Conservation (phyloP, 2,329 filamentous ascomycete species). For the Erysiphe neolycopersici region DNA sequence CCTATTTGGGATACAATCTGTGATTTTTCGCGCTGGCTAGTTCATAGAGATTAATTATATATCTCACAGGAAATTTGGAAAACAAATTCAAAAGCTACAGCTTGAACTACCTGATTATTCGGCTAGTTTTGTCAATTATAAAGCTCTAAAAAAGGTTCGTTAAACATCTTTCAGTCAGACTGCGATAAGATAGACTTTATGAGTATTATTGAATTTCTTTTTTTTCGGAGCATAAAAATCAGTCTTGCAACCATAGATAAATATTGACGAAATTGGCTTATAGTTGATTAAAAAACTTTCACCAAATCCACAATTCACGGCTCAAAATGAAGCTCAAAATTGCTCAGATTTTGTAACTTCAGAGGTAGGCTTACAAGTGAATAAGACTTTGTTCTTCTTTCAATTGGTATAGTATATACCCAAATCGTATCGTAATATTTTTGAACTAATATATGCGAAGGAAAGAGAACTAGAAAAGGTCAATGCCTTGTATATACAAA, state of each 20-base stretch:
- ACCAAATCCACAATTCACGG: constrained; percentile 58
- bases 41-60: neutral
- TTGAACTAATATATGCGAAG: constrained; percentile 25
- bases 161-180: neutral
- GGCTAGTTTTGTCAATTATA: constrained; percentile 97
- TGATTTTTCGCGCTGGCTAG: neutral
- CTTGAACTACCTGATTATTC: constrained; percentile 98
- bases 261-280: constrained; percentile 2
- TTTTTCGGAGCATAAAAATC: neutral
- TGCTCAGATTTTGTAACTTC: constrained; percentile 32
- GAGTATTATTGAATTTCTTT: no score
- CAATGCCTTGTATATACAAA: constrained; percentile 91
- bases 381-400: constrained; percentile 98
- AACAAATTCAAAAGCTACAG: constrained; percentile 97
- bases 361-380: constrained; percentile 77
- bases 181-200: neutral
- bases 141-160: constrained; percentile 85
- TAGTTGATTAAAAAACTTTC: constrained; percentile 97
- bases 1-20: constrained; percentile 1
- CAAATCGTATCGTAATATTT: constrained; percentile 5
- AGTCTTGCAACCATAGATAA: neutral
- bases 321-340: constrained; percentile 38
- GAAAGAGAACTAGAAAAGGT: constrained; percentile 97
- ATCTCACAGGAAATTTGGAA: constrained; percentile 78
- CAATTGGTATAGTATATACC: constrained; percentile 39